These are phyloP conservation scores for Suaeda aralocaspica DNA, from an alignment of 148 eudicot genomes.

Conservation along the genomic window DNA sequence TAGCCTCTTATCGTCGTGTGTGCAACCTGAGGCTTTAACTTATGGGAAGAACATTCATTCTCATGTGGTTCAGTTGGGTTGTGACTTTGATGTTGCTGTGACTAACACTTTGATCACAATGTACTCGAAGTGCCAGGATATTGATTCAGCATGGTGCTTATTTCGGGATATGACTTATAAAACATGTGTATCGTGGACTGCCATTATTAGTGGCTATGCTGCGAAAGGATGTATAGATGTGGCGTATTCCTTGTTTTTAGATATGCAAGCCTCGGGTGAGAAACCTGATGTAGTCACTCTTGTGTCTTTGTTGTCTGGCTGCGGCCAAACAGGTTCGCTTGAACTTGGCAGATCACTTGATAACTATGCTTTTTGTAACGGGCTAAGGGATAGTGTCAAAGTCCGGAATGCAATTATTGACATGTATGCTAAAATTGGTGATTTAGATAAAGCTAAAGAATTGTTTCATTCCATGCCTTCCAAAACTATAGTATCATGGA, in stretches of 20 bases:
- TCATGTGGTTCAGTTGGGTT: conserved; percentile 47
- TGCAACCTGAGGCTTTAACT: conserved; percentile 28
- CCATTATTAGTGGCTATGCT: conserved; percentile 52
- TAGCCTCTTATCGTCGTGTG: conserved; percentile 49
- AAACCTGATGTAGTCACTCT: conserved; percentile 59
- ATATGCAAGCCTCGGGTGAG: conserved; percentile 46
- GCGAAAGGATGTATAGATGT: conserved; percentile 47
- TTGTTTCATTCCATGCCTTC: conserved; percentile 43
- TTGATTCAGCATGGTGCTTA: conserved; percentile 32
- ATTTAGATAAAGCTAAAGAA: conserved; percentile 36
- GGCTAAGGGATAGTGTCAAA: conserved; percentile 29
- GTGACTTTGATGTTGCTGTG: conserved; percentile 34
- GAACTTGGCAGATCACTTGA: conserved; percentile 64
- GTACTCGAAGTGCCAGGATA: conserved; percentile 59
- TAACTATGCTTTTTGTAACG: conserved; percentile 30
- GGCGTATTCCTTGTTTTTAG: conserved; percentile 46
- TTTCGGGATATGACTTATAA: conserved; percentile 43
- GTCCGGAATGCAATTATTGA: conserved; percentile 53
- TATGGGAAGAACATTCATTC: conserved; percentile 50
- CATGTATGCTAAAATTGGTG: conserved; percentile 71
- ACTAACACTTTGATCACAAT: conserved; percentile 54
- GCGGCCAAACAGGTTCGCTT: conserved; percentile 58
- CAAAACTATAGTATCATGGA: conserved; percentile 59
- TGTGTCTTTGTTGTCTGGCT: conserved; percentile 43
- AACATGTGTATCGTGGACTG: conserved; percentile 65